A percentile compares a stretch with the other conserved stretches of the same genome.
Conservation (phyloP, 495 filamentous ascomycete genomes). For the Evansstolkia leycettana region DNA sequence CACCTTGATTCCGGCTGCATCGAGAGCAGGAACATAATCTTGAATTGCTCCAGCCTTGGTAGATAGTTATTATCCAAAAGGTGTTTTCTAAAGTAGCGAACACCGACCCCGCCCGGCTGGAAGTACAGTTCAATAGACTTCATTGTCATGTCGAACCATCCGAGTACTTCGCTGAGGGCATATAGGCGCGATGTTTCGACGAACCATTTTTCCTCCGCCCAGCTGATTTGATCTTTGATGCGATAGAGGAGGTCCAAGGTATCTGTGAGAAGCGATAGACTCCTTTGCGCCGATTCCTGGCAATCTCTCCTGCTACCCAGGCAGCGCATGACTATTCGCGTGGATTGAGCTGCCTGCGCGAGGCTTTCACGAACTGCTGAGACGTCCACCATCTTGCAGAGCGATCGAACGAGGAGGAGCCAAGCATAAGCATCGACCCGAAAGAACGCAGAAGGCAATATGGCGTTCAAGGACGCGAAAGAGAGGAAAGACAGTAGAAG, state of each 20-base stretch:
- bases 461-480: no score
- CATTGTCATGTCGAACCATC: conserved; percentile 11
- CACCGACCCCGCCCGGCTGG: conserved; percentile 21
- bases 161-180: conserved; percentile 11
- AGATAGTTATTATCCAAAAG: conserved; percentile 17
- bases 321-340: conserved; percentile 12
- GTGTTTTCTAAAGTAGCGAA: conserved; percentile 14
- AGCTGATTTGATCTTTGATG: conserved; percentile 15
- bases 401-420: not conserved
- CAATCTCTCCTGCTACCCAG: conserved; percentile 9
- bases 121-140: conserved; percentile 19
- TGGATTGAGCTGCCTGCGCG: conserved; percentile 4
- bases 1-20: conserved; percentile 21
- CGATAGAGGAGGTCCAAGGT: conserved; percentile 12
- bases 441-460: no score
- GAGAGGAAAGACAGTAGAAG: no score
- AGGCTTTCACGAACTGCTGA: conserved; percentile 8
- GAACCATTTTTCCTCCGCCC: conserved; percentile 16
- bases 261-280: conserved; percentile 11
- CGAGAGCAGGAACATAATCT: conserved; percentile 15
- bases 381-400: conserved; percentile 10
- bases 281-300: conserved; percentile 9
- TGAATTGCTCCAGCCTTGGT: conserved; percentile 19
- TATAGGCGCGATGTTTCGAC: conserved; percentile 9
- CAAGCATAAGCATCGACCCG: conserved; percentile 7